Conservation (phyloP, 371 early-diverging fungal genomes). For the Mucor irregularis region DNA sequence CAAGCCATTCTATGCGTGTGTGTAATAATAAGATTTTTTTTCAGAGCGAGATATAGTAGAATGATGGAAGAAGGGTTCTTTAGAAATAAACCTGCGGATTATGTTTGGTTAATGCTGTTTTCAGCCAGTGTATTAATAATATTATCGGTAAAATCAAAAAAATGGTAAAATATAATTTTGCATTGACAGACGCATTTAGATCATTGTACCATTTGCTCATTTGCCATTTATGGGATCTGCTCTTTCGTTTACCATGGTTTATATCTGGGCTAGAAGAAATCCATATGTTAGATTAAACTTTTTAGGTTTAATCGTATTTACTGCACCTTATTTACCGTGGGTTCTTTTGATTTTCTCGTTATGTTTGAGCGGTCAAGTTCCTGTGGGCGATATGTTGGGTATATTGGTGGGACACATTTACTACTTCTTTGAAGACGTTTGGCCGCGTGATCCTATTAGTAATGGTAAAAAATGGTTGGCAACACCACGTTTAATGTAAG, state of each 20-base stretch:
- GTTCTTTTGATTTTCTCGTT: slow-evolving; percentile 84
- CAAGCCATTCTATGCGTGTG: too few relatives aligned
- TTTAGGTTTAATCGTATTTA: slow-evolving; percentile 84
- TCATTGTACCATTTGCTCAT: slow-evolving; percentile 66
- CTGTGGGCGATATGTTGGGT: slow-evolving; percentile 81
- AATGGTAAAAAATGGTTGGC: slow-evolving; percentile 59
- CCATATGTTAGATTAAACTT: slow-evolving; percentile 85
- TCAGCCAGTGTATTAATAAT: slow-evolving; percentile 62
- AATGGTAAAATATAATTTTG: too few relatives aligned
- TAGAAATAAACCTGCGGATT: slow-evolving; percentile 88
- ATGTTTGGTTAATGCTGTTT: slow-evolving; percentile 81
- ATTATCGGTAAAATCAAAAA: slow-evolving; percentile 38
- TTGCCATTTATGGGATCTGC: slow-evolving; percentile 86
- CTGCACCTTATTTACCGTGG: slow-evolving; percentile 95
- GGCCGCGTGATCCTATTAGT: slow-evolving; percentile 75
- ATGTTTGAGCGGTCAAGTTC: slow-evolving; percentile 69
- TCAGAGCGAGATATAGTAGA: slow-evolving; percentile 81
- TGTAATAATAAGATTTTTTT: background rate
- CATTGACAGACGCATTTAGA: slow-evolving; percentile 41
- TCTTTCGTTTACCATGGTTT: slow-evolving; percentile 86
- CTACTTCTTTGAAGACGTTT: slow-evolving; percentile 94
- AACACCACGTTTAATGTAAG: slow-evolving; percentile 69
- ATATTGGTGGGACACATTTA: slow-evolving; percentile 91
- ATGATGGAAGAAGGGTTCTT: slow-evolving; percentile 96
- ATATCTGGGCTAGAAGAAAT: slow-evolving; percentile 95